Evolutionary conservation across 306 rosid genomes (phyloP), one percentile per base, ranked within the genome.

Genomic region (Gynostemma pentaphyllum): DNA sequence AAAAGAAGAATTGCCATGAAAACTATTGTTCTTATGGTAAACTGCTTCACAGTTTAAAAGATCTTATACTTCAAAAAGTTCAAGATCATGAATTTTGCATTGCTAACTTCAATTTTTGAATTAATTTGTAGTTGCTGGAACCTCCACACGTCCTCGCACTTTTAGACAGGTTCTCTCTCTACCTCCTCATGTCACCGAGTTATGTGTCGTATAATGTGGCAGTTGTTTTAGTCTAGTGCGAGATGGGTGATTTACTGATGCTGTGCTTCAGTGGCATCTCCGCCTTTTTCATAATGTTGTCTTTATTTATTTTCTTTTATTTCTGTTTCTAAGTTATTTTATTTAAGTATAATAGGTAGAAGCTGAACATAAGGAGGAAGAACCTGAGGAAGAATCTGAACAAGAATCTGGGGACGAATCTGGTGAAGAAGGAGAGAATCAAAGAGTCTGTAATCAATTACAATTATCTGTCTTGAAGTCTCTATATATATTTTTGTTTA

Each of bases 91-190:
- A 32, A 71, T 45, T 42, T 36, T 29, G 16, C 22, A 44, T 73
- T 7, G 13, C 51, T 47, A 49, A 36, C 74, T 82, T 30, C 72
- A 69, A 52, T 80, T 64, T 74, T 34, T 56, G 46, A 15, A 23
- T 68, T 67, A 6, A 56, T 62, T n/a, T 80, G 84, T 82, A 90
- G 97, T 76, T 81, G 97, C 97, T 46, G 94, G 97, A 62, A 83
- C 87, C 67, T 81, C 96, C 41, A 62, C 68, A 21, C 96, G 94
- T 54, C 97, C 94, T 55, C 84, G 84, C 61, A 64, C 84, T 42
- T 90, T 90, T 68, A 85, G 45, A 59, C 79, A 78, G 97, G 95
- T 90, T 70, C 55, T 15, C 54, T 40, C 57, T 27, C 42, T 29
- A 36, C 18, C 52, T 59, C 32, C 70, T 59, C 67, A n/a, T n/a